Conservation (phyloP, 176 grass and related monocot genomes). For the Saccharum spontaneum region DNA sequence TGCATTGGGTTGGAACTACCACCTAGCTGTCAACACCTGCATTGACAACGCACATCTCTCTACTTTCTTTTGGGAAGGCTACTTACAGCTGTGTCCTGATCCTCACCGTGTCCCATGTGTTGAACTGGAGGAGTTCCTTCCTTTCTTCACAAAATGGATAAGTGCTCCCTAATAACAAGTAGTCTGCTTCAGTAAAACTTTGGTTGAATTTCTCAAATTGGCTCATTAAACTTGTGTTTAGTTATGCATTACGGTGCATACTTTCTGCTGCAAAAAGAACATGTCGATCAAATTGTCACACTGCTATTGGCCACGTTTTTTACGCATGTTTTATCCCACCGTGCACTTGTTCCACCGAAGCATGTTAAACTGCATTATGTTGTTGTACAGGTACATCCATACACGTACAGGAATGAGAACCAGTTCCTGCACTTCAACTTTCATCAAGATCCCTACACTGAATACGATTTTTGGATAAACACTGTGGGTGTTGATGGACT, state of each 20-base stretch:
- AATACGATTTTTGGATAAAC: constrained; percentile 88
- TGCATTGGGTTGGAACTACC: constrained; percentile 9
- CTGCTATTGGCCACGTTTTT: neutral
- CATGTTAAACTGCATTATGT: neutral
- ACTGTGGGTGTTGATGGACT: constrained; percentile 77
- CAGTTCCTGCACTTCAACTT: constrained; percentile 85
- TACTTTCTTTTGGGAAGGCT: neutral
- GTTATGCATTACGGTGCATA: neutral
- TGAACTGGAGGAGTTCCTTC: neutral
- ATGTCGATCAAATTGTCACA: neutral
- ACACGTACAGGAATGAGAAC: constrained; percentile 96
- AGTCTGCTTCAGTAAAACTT: neutral
- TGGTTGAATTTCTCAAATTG: neutral
- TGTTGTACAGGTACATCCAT: constrained; percentile 78
- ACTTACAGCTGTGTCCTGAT: constrained; percentile 9
- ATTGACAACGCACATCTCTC: neutral
- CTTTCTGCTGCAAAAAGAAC: neutral
- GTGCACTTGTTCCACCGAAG: neutral
- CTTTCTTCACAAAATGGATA: neutral
- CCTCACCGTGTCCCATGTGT: neutral
- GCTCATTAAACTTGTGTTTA: neutral
- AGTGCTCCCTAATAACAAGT: neutral
- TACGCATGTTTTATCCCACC: neutral
- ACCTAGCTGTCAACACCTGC: neutral
- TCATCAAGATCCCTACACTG: constrained; percentile 74